Percentiles rank a stretch among this genome's conserved stretches.
phyloP scores from a whole-genome alignment of 306 rosid genomes.

The Lathyrus aphaca region DNA sequence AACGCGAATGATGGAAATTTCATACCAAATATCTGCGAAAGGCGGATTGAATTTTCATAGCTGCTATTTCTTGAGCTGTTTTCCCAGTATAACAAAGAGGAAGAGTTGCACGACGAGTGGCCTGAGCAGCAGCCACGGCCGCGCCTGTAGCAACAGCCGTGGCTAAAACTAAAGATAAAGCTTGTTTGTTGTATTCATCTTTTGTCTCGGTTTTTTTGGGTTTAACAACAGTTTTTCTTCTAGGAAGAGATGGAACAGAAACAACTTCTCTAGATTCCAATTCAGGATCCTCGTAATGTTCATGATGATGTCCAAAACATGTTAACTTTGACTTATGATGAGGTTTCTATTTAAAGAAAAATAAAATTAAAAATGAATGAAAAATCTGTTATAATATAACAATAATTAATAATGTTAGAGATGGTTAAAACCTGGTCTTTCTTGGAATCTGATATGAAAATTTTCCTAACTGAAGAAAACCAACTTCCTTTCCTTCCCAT shows the following conservation, averaged over 20 bases:
- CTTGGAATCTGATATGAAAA: slow-evolving; percentile 61
- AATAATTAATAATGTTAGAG: background rate
- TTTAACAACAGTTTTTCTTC: slow-evolving; percentile 40
- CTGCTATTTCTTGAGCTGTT: slow-evolving; percentile 58
- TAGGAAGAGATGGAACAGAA: slow-evolving; percentile 44
- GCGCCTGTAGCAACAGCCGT: slow-evolving; percentile 85
- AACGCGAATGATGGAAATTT: background rate
- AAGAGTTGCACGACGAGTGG: slow-evolving; percentile 48
- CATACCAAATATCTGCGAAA: slow-evolving; percentile 79
- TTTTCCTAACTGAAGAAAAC: slow-evolving; percentile 81
- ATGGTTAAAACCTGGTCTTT: slow-evolving; percentile 69
- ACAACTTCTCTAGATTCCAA: slow-evolving; percentile 33
- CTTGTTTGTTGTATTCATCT: slow-evolving; percentile 64
- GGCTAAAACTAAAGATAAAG: slow-evolving; percentile 81
- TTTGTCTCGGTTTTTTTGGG: slow-evolving; percentile 39
- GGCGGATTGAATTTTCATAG: slow-evolving; percentile 72
- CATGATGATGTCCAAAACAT: slow-evolving; percentile 62
- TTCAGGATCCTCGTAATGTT: slow-evolving; percentile 38
- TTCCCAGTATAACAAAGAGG: slow-evolving; percentile 48
- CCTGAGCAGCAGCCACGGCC: slow-evolving; percentile 82
- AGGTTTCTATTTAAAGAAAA: slow-evolving; percentile 49
- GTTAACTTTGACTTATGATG: slow-evolving; percentile 53
- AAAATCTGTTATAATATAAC: slow-evolving; percentile 1
- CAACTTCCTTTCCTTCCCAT: slow-evolving; percentile 96
- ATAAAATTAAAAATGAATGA: slow-evolving; percentile 5